A percentile compares a stretch with the other conserved stretches of the same genome.
Conservation (phyloP, 805 yeast species). For the Saccharomycopsis fodiens region DNA sequence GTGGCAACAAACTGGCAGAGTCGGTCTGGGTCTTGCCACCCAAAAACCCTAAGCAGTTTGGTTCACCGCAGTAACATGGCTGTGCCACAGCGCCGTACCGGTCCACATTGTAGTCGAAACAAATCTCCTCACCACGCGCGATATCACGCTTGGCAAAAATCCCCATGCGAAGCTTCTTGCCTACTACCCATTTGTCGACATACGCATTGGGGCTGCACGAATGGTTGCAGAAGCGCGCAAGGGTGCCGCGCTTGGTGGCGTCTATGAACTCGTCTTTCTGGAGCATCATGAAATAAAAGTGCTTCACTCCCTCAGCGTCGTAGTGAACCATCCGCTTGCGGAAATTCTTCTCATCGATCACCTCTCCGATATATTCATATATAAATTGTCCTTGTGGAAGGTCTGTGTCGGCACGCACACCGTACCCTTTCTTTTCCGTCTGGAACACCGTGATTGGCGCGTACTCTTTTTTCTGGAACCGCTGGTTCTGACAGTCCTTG, state of each 20-base stretch:
- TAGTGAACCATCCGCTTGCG: slow-evolving; percentile 67
- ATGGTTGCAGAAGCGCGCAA: slow-evolving; percentile 91
- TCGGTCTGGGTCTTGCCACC: slow-evolving; percentile 98
- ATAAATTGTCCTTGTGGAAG: slow-evolving; percentile 63
- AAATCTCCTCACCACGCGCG: slow-evolving; percentile 62
- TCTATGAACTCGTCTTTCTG: slow-evolving; percentile 90
- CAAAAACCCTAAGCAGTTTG: slow-evolving; percentile 84
- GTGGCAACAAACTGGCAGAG: slow-evolving; percentile 77
- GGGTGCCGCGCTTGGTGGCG: slow-evolving; percentile 82
- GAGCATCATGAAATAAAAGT: slow-evolving; percentile 93
- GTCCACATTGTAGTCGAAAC: slow-evolving; percentile 86
- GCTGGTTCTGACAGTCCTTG: slow-evolving; percentile 70
- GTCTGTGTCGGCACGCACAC: slow-evolving; percentile 62
- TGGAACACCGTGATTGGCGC: slow-evolving; percentile 73
- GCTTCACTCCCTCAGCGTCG: slow-evolving; percentile 60
- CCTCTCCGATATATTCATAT: slow-evolving; percentile 92
- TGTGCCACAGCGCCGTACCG: slow-evolving; percentile 94
- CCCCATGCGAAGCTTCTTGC: slow-evolving; percentile 87
- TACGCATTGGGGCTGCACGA: slow-evolving; percentile 92
- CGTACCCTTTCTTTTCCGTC: slow-evolving; percentile 84
- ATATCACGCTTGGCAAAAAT: slow-evolving; percentile 79
- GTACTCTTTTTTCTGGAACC: slow-evolving; percentile 74
- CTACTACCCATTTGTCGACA: slow-evolving; percentile 97
- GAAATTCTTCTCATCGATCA: slow-evolving; percentile 74
- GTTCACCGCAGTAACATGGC: slow-evolving; percentile 89